phyloP scores from a whole-genome alignment of 176 grass and related monocot genomes.

The Carex myosuroides region DNA sequence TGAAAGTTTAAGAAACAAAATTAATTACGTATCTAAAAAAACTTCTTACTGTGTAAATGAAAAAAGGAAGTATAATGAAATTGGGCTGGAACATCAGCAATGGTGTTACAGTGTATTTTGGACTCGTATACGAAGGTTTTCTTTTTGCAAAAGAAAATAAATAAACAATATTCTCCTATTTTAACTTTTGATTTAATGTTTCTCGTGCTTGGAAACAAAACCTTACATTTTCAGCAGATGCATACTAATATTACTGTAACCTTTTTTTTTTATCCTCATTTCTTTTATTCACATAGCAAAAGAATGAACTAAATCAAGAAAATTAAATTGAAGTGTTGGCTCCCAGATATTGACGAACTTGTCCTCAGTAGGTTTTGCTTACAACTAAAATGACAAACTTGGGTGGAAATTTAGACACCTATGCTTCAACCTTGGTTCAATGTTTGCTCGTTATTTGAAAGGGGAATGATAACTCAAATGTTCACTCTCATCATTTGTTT shows the following conservation, averaged over 20 bases:
- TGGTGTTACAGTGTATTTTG: neutral
- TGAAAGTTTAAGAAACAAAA: slow-evolving; percentile 34
- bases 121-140: neutral
- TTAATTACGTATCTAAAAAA: neutral
- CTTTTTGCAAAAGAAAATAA: neutral
- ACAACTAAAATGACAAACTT: neutral
- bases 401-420: neutral
- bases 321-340: neutral
- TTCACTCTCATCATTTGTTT: neutral
- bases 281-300: neutral
- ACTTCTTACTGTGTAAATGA: neutral
- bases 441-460: neutral
- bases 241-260: neutral
- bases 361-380: neutral
- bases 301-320: neutral
- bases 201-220: neutral
- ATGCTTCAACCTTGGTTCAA: neutral
- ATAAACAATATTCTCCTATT: neutral
- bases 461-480: neutral
- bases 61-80: neutral
- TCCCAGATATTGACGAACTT: neutral
- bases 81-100: neutral
- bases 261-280: neutral
- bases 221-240: neutral
- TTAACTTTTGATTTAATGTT: neutral